Conservation (phyloP, 192 early-diverging fungal genomes). For the Gonapodya prolifera region DNA sequence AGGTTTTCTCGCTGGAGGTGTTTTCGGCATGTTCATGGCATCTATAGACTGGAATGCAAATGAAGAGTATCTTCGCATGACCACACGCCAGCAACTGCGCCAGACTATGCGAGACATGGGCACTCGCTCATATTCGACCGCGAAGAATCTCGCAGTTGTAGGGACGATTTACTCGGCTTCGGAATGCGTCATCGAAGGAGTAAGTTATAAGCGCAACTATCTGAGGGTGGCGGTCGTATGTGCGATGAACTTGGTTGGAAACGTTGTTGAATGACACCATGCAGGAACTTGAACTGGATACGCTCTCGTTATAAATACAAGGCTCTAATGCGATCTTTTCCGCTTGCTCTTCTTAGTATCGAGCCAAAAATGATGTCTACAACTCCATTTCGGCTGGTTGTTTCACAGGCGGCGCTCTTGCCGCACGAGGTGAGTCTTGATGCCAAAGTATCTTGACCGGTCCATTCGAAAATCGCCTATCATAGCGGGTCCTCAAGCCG, state of each 20-base stretch:
- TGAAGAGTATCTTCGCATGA: constrained; percentile 41
- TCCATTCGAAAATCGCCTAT: too few species aligned
- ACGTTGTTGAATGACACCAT: background rate
- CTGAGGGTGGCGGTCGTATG: too few species aligned
- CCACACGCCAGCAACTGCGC: constrained; percentile 77
- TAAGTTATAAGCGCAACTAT: constrained; percentile 19
- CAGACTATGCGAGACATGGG: constrained; percentile 83
- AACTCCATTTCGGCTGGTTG: constrained; percentile 84
- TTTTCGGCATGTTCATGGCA: constrained; percentile 88
- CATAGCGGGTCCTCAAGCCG: too few species aligned
- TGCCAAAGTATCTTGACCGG: too few species aligned
- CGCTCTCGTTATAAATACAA: background rate
- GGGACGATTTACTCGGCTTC: constrained; percentile 83
- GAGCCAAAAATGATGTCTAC: constrained; percentile 89
- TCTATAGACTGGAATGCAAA: constrained; percentile 72
- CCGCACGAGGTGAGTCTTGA: too few species aligned
- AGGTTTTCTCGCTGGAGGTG: constrained; percentile 79
- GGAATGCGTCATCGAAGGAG: constrained; percentile 89
- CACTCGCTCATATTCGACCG: constrained; percentile 58
- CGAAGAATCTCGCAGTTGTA: constrained; percentile 87
- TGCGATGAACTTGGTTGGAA: background rate
- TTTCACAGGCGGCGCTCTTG: constrained; percentile 77
- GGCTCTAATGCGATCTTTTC: background rate
- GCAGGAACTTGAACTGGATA: background rate
- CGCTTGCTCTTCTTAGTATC: constrained; percentile 40